Evolutionary conservation across 1,139 yeast species (phyloP), one percentile per base, ranked within the genome.

Genomic region (Blastobotrys elegans): DNA sequence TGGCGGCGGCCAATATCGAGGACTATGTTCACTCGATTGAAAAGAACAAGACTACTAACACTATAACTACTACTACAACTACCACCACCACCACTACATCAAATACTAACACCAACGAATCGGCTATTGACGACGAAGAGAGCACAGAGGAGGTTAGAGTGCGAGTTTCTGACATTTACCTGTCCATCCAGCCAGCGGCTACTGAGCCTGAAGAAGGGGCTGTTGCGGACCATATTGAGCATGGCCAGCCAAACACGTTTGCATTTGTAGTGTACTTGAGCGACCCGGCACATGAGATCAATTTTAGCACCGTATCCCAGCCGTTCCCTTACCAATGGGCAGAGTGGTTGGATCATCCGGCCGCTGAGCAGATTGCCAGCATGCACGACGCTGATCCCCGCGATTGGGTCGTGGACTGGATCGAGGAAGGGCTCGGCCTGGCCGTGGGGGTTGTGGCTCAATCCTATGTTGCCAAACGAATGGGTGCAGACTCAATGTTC

Each of bases 371-470:
- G 34, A 52, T 52, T 74, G 27, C 71, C 65, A 49, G 68, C 10
- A 77, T 71, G n/a, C 6, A 17, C 3, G 46, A 43, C 24, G 77
- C 89, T 37, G 96, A 90, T 64, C 97, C 97, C 11, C 75, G 88
- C 46, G 96, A 87, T 55, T 92, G 98, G 98, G 95, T 92, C n/a
- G 75, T 79, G 46, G 92, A 80, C 51, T 90, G 97, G 97, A 76
- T 92, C 36, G 84, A 79, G 59, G 87, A 85, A 56, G 95, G 96
- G 0, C 72, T 92, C 48, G 80, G 81, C 29, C 74, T 89, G 55
- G 75, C 89, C 30, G 77, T 90, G 53, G 97, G 96, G 8, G 84
- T 87, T 1, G 71, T 87, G 33, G 95, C 97, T 1, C 98, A 92
- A 65, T 80, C 82, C 60, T 92, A 92, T 64, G 95, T 92, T 38